Base-by-base conservation (phyloP, 78 protist species). In the Guillardia theta region DNA sequence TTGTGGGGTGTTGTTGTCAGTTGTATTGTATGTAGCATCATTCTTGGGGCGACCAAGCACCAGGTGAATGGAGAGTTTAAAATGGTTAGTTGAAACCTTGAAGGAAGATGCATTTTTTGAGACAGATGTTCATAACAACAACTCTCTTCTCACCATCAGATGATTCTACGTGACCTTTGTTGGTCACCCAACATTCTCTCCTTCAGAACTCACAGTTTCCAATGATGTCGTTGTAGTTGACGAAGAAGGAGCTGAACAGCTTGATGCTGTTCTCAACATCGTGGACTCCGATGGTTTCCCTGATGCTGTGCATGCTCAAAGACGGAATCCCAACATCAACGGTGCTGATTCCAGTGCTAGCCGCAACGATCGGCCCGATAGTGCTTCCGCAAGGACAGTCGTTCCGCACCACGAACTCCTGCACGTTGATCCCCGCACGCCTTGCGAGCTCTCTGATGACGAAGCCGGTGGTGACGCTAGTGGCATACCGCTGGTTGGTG, bases 311-410 rank as follows among this genome's bases (percentile, higher is more conserved):
- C 93, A 50, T 88, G 44, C 77, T 10, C 37, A 41, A 36, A 15
- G 48, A 47, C 37, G 92, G 33, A 6, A 46, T 45, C 45, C 92
- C 54, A 36, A 46, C 64, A 36, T 41, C 54, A 43, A 97, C 96
- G 10, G 98, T 93, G 64, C 96, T 64, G 54, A 98, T 95, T 30
- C 98, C 98, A 18, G 44, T 64, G 83, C 36, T 33, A 39, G 18
- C 39, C 8, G 98, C 90, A 48, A 96, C 87, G 95, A 95, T 95
- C 33, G 98, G 98, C 18, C 98, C 98, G 76, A 97, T 98, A 21
- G 99, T 98, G 30, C 96, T 64, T 46, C 99, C 99, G 90, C 99
- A 98, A 45, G 98, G 96, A 21, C 96, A 93, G 96, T 98, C 98
- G 48, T 97, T 98, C 48, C 97, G 95, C 27, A 96, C 99, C 54